phyloP scores from a whole-genome alignment of 1,139 yeast genomes.

The Nakaseomyces kungkrabaensis region DNA sequence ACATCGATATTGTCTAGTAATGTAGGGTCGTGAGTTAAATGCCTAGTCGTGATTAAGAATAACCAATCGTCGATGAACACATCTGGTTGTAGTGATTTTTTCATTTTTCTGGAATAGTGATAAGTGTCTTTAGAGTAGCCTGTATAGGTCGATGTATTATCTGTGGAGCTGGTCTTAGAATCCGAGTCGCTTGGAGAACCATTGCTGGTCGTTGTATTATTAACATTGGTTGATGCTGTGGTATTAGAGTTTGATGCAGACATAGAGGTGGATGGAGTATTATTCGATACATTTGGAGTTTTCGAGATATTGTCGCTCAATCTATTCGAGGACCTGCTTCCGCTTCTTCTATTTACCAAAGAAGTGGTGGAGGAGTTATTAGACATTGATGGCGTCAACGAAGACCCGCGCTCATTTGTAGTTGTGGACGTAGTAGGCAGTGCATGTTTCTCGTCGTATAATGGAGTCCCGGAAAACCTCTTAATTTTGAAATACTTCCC shows the following conservation, averaged over 20 bases:
- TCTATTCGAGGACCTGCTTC: neutral
- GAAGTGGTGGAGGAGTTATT: neutral
- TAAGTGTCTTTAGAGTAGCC: constrained; percentile 31
- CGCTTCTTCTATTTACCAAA: neutral
- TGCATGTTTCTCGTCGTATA: constrained; percentile 35
- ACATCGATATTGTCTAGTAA: constrained; percentile 29
- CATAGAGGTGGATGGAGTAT: neutral
- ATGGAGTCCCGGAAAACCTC: constrained; percentile 51
- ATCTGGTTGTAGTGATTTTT: neutral
- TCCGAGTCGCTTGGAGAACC: constrained; percentile 9
- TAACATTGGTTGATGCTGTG: neutral
- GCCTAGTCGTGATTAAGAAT: constrained; percentile 36
- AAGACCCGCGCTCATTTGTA: neutral
- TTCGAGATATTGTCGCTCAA: neutral
- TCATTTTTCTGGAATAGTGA: constrained; percentile 29
- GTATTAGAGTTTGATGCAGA: neutral
- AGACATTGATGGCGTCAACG: neutral
- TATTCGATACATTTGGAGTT: neutral
- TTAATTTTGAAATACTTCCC: constrained; percentile 51
- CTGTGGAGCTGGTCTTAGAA: constrained; percentile 18
- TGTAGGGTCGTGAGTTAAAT: constrained; percentile 27
- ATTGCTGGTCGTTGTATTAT: neutral
- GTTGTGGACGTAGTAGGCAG: neutral
- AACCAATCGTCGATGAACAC: constrained; percentile 25
- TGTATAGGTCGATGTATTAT: constrained; percentile 27